phyloP scores from a whole-genome alignment of 2,329 filamentous ascomycete genomes.

The Colletotrichum scovillei region DNA sequence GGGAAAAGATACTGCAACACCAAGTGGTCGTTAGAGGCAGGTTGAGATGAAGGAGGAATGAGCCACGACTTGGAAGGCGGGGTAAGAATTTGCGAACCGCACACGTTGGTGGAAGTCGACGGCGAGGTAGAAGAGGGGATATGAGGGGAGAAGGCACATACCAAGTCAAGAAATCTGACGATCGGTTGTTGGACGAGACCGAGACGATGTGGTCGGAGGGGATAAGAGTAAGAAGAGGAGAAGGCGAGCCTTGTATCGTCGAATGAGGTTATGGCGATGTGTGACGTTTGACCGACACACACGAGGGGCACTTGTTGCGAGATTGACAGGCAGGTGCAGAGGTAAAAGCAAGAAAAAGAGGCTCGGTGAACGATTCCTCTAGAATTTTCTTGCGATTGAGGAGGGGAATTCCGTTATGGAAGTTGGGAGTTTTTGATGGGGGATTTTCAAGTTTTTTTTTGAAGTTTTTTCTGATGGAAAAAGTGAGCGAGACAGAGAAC shows the following conservation, averaged over 20 bases:
- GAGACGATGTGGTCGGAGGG: conserved; percentile 7
- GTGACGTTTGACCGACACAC: conserved; percentile 38
- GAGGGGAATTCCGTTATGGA: conserved; percentile 37
- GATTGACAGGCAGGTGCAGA: conserved; percentile 35
- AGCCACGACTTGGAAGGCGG: not conserved
- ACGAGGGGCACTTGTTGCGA: conserved; percentile 30
- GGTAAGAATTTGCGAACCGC: conserved; percentile 5
- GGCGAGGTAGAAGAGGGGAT: not conserved
- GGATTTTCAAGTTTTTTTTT: conserved; percentile 72
- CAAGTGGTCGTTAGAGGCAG: conserved; percentile 4
- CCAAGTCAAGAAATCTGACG: conserved; percentile 33
- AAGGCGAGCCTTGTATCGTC: conserved; percentile 29
- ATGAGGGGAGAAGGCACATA: conserved; percentile 15
- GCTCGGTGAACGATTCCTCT: conserved; percentile 18
- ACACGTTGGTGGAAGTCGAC: not conserved
- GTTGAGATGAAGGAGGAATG: not conserved
- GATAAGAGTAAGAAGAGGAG: conserved; percentile 19
- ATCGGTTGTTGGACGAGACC: conserved; percentile 29
- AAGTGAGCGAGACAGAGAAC: conserved; percentile 70
- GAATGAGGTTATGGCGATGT: conserved; percentile 25
- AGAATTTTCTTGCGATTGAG: conserved; percentile 30
- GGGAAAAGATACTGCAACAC: conserved; percentile 29
- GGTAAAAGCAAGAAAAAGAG: conserved; percentile 34
- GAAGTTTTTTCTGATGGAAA: conserved; percentile 61
- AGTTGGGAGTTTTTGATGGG: conserved; percentile 46